Percentiles rank a stretch among this genome's conserved stretches.
Conservation (phyloP, 257 asterid genomes). For the Solanum piurae region DNA sequence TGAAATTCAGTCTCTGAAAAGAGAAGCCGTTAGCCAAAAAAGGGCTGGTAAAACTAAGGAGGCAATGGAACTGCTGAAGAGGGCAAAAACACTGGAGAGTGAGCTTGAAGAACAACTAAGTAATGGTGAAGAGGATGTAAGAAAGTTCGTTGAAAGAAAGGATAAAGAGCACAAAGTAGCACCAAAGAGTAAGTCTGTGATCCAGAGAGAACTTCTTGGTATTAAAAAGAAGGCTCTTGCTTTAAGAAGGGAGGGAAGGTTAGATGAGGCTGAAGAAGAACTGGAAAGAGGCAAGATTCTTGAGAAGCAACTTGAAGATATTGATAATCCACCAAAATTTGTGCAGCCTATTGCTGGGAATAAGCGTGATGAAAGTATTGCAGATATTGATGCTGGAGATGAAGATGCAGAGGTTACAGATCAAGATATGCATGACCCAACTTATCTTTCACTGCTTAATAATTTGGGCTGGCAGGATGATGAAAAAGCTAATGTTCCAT, state of each 20-base stretch:
- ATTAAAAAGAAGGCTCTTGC: slow-evolving; percentile 77
- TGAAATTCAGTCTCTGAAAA: slow-evolving; percentile 61
- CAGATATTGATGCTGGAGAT: slow-evolving; percentile 19
- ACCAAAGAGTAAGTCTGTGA: slow-evolving; percentile 55
- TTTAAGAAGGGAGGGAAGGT: slow-evolving; percentile 72
- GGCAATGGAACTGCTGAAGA: slow-evolving; percentile 55
- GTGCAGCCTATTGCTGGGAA: slow-evolving; percentile 17
- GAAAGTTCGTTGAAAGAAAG: slow-evolving; percentile 5
- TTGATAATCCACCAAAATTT: slow-evolving; percentile 40
- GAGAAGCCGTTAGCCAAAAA: slow-evolving; percentile 58
- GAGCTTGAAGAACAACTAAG: slow-evolving; percentile 27
- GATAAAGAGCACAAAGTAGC: slow-evolving; percentile 10
- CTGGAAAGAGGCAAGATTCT: slow-evolving; percentile 71
- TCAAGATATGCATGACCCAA: slow-evolving; percentile 79
- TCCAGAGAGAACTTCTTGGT: slow-evolving; percentile 81
- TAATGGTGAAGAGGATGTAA: slow-evolving; percentile 5
- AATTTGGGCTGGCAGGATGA: slow-evolving; percentile 90
- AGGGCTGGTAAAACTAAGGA: slow-evolving; percentile 63
- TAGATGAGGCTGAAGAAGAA: slow-evolving; percentile 79
- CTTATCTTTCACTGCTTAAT: slow-evolving; percentile 68
- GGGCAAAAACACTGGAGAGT: slow-evolving; percentile 61
- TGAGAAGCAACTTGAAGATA: slow-evolving; percentile 81
- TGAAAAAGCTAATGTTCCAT: slow-evolving; percentile 15
- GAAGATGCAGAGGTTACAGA: slow-evolving; percentile 61
- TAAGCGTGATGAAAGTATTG: slow-evolving; percentile 9